Base-by-base conservation (phyloP, 371 early-diverging fungal species). In the Apophysomyces sp. region DNA sequence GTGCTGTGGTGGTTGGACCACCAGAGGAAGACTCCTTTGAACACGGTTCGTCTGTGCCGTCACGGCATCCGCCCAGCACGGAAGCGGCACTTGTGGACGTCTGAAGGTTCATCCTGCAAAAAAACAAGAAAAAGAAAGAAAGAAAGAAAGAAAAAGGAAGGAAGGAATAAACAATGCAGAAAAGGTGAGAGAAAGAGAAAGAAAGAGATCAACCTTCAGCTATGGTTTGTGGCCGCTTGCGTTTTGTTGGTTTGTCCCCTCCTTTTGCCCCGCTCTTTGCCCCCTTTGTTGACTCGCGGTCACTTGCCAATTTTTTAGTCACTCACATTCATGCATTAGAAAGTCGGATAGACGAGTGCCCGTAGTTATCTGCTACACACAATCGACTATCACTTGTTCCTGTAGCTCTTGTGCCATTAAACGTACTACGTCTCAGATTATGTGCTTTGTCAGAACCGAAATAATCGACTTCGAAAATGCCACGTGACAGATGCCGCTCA, bases 171-270 rank as follows among this genome's bases (percentile, higher is more conserved):
- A 44, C 40, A 32, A 30, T 30, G 32, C 41, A 52, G 18, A 51
- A 39, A 54, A 62, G 57, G 27, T 30, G 58, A 58, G 16, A 62
- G 51, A 57, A 65, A 32, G 27, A 34, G 56, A 56, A 54, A 37
- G 21, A 62, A 40, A 59, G 54, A 55, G 37, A 44, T 37, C 41
- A 21, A 30, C 41, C 59, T 61, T 36, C 32, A 44, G 27, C 16
- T 52, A 32, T 29, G 30, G 37, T 27, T 57, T 41, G 24, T 57
- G 44, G 16, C 29, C 13, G 16, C 32, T 60, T 36, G 7, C 24
- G 51, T 52, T 60, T 44, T 59, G 34, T 55, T 32, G 27, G 39
- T 36, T 57, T 32, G 13, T 26, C n/a, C 18, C 27, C 29, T 15
- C 40, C 28, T 26, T 41, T 21, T 15, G n/a, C 24, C 26, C n/a